Base-by-base conservation (phyloP, 2,329 filamentous ascomycete genomes). In the Endocalyx cinctus region DNA sequence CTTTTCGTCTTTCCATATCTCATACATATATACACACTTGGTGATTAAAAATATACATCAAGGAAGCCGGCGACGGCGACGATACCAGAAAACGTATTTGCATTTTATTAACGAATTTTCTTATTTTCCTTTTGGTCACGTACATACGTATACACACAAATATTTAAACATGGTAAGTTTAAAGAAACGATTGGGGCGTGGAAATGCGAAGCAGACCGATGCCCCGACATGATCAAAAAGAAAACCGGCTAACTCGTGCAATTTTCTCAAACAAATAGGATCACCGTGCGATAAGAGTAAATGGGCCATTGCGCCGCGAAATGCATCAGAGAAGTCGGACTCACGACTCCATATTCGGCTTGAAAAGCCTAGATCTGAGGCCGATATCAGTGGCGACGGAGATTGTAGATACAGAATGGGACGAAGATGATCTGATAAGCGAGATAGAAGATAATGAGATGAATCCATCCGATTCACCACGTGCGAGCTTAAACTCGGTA, bases 321-420 rank as follows among this genome's bases (percentile, higher is more conserved):
- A 74, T 76, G 72, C 60, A 61, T 43, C 66, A 76, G 46, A 74
- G 70, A 53, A 51, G 62, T 34, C 55, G 61, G 29, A 53, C 65
- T 17, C 67, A 71, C 45, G 74, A 79, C 58, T 61, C 77, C 13
- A 78, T 84, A 55, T 83, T 84, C 59, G 69, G 70, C 46, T 59
- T 73, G 41, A 74, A 72, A 50, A 67, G 72, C 40, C 67, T 60
- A 15, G 62, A 69, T 33, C 64, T 66, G 34, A 71, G 82, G 38
- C 83, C 84, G 25, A 59, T 75, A 23, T 89, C 85, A 23, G 72
- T 84, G 39, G 76, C 82, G 27, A 90, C 84, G 15, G 82, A 88
- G 50, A 83, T 87, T 45, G 80, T 82, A 54, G 85, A 88, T 51
- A 87, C 84, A 25, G 85, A 90, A 42, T 77, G 70, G 64, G 73